These are phyloP conservation scores for Colletotrichum sublineola DNA, from an alignment of 2,329 filamentous ascomycete species.

Conservation along the genomic window DNA sequence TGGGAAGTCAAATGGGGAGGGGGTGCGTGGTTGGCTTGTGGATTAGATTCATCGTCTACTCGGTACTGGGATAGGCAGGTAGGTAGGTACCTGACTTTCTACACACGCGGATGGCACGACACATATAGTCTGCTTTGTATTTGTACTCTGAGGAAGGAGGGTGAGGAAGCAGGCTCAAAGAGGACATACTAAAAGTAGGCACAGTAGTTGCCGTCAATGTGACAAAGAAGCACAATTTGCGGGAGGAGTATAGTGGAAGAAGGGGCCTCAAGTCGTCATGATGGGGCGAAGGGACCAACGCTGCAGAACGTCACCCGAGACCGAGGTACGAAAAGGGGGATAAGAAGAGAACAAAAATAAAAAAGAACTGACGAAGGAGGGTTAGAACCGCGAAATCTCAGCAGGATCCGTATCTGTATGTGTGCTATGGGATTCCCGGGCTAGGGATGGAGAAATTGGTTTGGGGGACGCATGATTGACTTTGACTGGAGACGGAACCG, in stretches of 20 bases:
- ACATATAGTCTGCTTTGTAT: neutral
- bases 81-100: neutral
- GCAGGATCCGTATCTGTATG: conserved; percentile 14
- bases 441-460: conserved; percentile 24
- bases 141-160: too few relatives aligned
- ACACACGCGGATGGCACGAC: neutral
- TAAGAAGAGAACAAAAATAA: neutral
- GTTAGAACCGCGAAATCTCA: neutral
- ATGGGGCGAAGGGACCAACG: neutral
- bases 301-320: neutral
- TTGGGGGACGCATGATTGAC: conserved; percentile 27
- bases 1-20: conserved; percentile 29
- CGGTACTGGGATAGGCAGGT: neutral
- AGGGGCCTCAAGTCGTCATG: neutral
- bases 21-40: conserved; percentile 2
- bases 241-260: neutral
- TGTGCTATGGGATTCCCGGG: conserved; percentile 23
- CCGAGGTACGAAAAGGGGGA: neutral
- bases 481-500: conserved; percentile 32
- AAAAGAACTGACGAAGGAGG: neutral
- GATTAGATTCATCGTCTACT: neutral
- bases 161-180: neutral
- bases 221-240: neutral
- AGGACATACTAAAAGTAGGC: neutral
- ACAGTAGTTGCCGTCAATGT: neutral